Percentiles rank a stretch among this genome's conserved stretches.
These are phyloP conservation scores for Glycyrrhiza uralensis DNA, from an alignment of 306 rosid genomes.

Conservation along the genomic window DNA sequence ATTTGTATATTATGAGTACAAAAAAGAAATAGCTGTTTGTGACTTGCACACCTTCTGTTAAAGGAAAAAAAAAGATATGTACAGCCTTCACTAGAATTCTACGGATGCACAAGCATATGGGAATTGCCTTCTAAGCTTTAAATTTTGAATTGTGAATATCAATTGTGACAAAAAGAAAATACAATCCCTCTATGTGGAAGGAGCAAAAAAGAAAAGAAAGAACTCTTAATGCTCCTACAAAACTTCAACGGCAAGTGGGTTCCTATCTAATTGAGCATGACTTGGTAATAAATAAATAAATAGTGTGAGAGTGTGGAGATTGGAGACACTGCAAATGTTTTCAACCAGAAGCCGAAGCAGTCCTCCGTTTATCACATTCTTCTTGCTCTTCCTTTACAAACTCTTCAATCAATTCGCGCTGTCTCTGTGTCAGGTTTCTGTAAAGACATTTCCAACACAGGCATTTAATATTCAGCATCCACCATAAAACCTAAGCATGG, in stretches of 20 bases:
- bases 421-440: slow-evolving; percentile 78
- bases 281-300: not conserved
- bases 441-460: slow-evolving; percentile 9
- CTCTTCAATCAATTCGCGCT: slow-evolving; percentile 78
- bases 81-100: slow-evolving; percentile 15
- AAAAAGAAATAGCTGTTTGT: not conserved
- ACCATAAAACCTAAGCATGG: not conserved
- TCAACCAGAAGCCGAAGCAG: slow-evolving; percentile 63
- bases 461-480: not conserved
- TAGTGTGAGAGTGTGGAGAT: too few species aligned
- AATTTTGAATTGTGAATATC: slow-evolving; percentile 3
- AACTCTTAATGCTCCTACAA: slow-evolving; percentile 52
- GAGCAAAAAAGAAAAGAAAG: not conserved
- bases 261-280: slow-evolving; percentile 19
- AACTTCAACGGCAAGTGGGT: slow-evolving; percentile 39
- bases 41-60: slow-evolving; percentile 17
- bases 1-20: not conserved
- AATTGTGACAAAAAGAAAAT: slow-evolving; percentile 23
- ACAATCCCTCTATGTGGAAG: slow-evolving; percentile 15
- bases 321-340: not conserved
- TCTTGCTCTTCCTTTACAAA: slow-evolving; percentile 76
- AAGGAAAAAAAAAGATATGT: slow-evolving; percentile 7
- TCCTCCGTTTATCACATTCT: slow-evolving; percentile 38
- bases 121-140: slow-evolving; percentile 6
- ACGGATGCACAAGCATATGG: slow-evolving; percentile 17